These are phyloP conservation scores for Gossypium gossypioides DNA, from an alignment of 441 rosid genomes.

Conservation along the genomic window DNA sequence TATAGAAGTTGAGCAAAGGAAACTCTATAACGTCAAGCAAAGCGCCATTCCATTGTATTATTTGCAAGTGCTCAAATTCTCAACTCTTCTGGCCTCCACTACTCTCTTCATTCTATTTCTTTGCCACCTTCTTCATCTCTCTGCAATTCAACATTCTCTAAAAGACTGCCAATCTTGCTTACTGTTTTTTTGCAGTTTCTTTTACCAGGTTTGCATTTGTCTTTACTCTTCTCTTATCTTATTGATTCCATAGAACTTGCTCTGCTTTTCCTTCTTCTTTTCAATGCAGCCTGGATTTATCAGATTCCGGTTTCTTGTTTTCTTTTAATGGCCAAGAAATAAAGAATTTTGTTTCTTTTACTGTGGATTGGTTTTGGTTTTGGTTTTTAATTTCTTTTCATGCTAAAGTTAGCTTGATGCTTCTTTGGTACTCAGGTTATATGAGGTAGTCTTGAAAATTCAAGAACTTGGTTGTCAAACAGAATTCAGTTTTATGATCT, in stretches of 20 bases:
- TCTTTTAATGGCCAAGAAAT: background rate
- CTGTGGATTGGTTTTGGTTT: background rate
- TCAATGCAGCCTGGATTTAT: background rate
- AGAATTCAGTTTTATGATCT: background rate
- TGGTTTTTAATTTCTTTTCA: background rate
- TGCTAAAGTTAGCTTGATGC: background rate
- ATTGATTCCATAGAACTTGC: background rate
- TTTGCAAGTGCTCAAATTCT: background rate
- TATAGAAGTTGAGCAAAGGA: constrained; percentile 4
- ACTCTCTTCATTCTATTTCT: background rate
- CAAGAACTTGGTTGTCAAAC: background rate
- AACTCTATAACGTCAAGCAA: constrained; percentile 23
- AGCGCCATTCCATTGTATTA: background rate
- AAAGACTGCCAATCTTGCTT: too few species aligned
- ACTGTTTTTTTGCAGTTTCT: background rate
- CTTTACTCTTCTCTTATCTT: background rate
- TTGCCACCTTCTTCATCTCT: background rate
- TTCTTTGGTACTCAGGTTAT: background rate
- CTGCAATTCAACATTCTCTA: background rate
- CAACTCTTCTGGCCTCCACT: background rate
- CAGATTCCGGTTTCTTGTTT: background rate
- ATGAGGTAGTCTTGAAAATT: background rate
- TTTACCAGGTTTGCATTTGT: background rate
- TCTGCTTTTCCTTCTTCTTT: background rate
- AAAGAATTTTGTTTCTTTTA: background rate